Evolutionary conservation across 257 asterid species (phyloP).

Genomic region (Mentha longifolia): DNA sequence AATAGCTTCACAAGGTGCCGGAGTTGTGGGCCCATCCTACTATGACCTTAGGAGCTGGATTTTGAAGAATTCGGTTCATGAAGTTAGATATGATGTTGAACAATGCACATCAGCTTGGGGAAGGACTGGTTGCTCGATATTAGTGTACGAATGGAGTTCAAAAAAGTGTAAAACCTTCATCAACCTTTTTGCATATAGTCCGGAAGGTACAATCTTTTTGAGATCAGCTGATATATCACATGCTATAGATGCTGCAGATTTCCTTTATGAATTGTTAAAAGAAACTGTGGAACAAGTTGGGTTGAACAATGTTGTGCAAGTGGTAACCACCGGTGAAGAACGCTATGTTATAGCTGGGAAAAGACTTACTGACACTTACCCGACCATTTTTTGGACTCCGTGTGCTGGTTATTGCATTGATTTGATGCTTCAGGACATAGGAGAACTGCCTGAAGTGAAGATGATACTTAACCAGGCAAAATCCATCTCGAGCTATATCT

Average conservation of each 20-base stretch:
- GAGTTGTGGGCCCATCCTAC: conserved; percentile 67
- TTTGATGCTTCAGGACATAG: conserved; percentile 78
- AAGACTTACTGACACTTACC: conserved; percentile 64
- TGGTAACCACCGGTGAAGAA: conserved; percentile 70
- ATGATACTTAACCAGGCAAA: conserved; percentile 73
- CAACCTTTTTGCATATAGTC: conserved; percentile 60
- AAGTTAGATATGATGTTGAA: conserved; percentile 63
- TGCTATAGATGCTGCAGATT: conserved; percentile 53
- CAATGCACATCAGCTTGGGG: conserved; percentile 66
- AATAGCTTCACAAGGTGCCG: conserved; percentile 65
- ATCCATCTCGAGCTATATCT: conserved; percentile 69
- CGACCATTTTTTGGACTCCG: conserved; percentile 83
- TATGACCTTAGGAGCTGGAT: conserved; percentile 82
- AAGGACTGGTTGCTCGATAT: conserved; percentile 73
- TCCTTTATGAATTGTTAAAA: conserved; percentile 65
- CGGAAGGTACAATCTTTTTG: conserved; percentile 69
- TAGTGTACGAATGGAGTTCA: conserved; percentile 72
- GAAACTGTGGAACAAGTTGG: conserved; percentile 88
- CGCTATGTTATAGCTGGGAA: conserved; percentile 70
- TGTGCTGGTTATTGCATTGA: conserved; percentile 80
- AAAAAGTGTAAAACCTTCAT: conserved; percentile 60
- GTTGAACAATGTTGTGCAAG: conserved; percentile 72
- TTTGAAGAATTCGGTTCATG: conserved; percentile 73
- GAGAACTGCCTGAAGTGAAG: conserved; percentile 59
- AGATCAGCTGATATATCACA: conserved; percentile 72